These are phyloP conservation scores for Calonectria multiphialidica DNA, from an alignment of 2,329 filamentous ascomycete species.

Conservation along the genomic window DNA sequence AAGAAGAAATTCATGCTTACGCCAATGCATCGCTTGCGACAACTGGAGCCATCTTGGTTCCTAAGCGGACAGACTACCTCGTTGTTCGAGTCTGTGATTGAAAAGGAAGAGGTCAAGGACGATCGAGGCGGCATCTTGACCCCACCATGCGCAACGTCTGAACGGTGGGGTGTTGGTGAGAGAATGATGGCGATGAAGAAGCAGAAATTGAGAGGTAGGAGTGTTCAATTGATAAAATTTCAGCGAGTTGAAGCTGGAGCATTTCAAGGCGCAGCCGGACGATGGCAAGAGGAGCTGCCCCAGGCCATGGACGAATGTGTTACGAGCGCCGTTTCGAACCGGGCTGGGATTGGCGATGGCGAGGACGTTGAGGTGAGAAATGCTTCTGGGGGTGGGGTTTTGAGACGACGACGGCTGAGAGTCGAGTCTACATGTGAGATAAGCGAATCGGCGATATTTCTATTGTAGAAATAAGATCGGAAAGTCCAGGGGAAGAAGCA, in stretches of 20 bases:
- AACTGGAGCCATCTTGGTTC: constrained; percentile 96
- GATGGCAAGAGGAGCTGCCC: constrained; percentile 34
- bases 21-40: constrained; percentile 96
- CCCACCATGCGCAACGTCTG: constrained; percentile 64
- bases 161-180: constrained; percentile 39
- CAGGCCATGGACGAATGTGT: constrained; percentile 40
- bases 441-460: constrained; percentile 6
- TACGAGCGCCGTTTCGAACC: constrained; percentile 43
- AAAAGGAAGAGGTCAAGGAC: constrained; percentile 89
- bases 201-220: constrained; percentile 27
- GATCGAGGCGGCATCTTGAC: constrained; percentile 89
- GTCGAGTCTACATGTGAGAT: constrained; percentile 15
- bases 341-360: constrained; percentile 35
- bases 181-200: constrained; percentile 35
- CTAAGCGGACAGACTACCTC: constrained; percentile 96
- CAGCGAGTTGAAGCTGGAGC: constrained; percentile 37
- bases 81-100: constrained; percentile 91
- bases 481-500: constrained; percentile 25
- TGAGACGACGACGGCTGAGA: constrained; percentile 24
- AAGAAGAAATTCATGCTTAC: constrained; percentile 72
- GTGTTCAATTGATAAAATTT: constrained; percentile 48
- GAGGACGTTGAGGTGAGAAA: constrained; percentile 31
- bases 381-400: constrained; percentile 21
- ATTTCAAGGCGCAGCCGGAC: constrained; percentile 42
- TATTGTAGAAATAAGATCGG: constrained; percentile 4